Evolutionary conservation across 805 yeast species (phyloP).

Genomic region (Candida qinlingensis): DNA sequence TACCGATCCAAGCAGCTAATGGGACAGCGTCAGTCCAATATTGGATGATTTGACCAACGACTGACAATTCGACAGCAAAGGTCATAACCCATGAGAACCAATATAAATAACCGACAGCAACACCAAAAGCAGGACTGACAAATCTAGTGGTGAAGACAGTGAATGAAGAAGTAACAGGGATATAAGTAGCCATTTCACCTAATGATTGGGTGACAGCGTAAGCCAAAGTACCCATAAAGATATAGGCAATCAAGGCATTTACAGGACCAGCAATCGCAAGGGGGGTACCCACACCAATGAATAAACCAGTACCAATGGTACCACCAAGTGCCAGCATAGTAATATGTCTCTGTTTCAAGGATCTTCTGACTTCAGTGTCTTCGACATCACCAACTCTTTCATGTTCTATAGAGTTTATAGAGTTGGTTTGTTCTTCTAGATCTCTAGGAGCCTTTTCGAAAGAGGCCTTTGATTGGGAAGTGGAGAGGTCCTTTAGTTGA

Average conservation of each 20-base stretch:
- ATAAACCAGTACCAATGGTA: slow-evolving; percentile 74
- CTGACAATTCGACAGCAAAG: slow-evolving; percentile 67
- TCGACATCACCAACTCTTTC: slow-evolving; percentile 1
- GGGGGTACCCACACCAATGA: slow-evolving; percentile 58
- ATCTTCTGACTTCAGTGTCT: slow-evolving; percentile 43
- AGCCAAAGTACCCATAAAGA: slow-evolving; percentile 62
- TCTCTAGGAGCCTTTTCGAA: not conserved
- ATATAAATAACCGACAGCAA: slow-evolving; percentile 66
- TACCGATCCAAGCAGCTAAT: slow-evolving; percentile 64
- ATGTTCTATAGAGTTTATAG: not conserved
- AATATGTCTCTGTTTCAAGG: slow-evolving; percentile 60
- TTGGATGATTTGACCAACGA: slow-evolving; percentile 59
- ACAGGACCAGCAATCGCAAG: slow-evolving; percentile 63
- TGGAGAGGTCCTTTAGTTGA: not conserved
- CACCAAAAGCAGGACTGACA: slow-evolving; percentile 67
- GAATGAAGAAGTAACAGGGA: slow-evolving; percentile 63
- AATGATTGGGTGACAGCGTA: slow-evolving; percentile 63
- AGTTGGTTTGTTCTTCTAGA: not conserved
- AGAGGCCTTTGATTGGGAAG: not conserved
- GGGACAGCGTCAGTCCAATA: slow-evolving; percentile 71
- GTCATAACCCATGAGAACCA: slow-evolving; percentile 80
- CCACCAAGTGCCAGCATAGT: slow-evolving; percentile 79
- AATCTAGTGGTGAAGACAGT: slow-evolving; percentile 66
- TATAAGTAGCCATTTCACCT: slow-evolving; percentile 79
- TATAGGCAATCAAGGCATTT: slow-evolving; percentile 55